Base-by-base conservation (phyloP, 345 rosid species). In the Sonneratia alba region DNA sequence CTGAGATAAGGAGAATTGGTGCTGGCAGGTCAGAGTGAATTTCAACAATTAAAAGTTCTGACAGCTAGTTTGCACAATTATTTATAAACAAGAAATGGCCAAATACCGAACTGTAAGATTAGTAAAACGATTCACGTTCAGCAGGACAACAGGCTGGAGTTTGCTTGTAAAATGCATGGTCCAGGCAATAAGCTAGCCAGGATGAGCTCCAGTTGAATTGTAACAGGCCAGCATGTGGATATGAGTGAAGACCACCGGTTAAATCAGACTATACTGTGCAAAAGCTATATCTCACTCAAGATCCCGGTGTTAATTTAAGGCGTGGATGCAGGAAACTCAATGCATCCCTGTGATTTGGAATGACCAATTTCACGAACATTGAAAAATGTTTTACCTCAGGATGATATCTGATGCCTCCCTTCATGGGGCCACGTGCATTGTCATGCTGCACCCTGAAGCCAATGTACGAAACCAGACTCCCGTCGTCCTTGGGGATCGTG, bases 341-440 rank as follows among this genome's bases (percentile, higher is more conserved):
- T 56, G 62, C 62, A 56, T 7, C 6, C 7, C 62, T 57, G n/a
- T 22, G 63, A 22, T 22, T 57, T 57, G 13, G 32, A 7, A n/a
- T 22, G 13, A 22, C 63, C 27, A 57, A 53, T 53, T 3, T 18
- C 45, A 42, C 7, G 10, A 4, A 42, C 10, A 42, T 42, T 42
- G 66, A 72, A 27, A 53, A n/a, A 63, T 24, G 53, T n/a, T 14
- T 34, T 70, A 92, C 99, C 99, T 96, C 98, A 55, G 89, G 99
- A 80, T 96, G 99, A 75, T 88, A 96, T 89, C 99, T 87, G 86
- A 96, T 96, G 37, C 99, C 99, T 43, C 99, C 98, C 79, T 96
- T 96, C 99, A 96, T 96, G 81, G 98, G 98, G 16, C 99, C 99
- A 67, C 99, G 97, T 66, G 99, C 82, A 83, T 96, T 92, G 77